These are phyloP conservation scores for Aspergillus fumigatus DNA, from an alignment of 2,329 filamentous ascomycete species.

Conservation along the genomic window DNA sequence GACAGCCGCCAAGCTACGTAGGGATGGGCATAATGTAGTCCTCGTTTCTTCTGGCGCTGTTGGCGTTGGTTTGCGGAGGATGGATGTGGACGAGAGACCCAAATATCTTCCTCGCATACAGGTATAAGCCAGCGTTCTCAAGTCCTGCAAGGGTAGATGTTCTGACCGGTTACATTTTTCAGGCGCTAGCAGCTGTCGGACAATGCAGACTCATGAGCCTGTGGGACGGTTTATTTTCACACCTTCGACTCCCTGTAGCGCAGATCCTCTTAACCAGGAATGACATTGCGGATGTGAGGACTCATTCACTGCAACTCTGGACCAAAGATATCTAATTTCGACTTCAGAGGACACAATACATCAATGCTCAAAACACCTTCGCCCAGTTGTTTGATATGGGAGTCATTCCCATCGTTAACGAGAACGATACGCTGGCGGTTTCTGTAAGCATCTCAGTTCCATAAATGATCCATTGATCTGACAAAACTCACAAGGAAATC, in stretches of 20 bases:
- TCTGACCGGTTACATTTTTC: conserved; percentile 8
- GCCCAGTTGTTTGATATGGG: conserved; percentile 86
- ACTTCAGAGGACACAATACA: conserved; percentile 75
- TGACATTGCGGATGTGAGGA: conserved; percentile 83
- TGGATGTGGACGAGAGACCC: conserved; percentile 81
- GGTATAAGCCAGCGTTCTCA: conserved; percentile 38
- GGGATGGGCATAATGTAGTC: conserved; percentile 90
- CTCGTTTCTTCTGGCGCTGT: conserved; percentile 97
- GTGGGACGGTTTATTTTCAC: conserved; percentile 88
- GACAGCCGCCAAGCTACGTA: conserved; percentile 78
- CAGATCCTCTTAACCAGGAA: conserved; percentile 93
- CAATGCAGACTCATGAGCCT: conserved; percentile 93
- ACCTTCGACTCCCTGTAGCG: conserved; percentile 84
- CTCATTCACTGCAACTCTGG: background rate
- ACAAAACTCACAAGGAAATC: conserved; percentile 60
- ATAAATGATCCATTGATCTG: background rate
- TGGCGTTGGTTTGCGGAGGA: conserved; percentile 83
- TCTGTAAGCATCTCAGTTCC: conserved; percentile 46
- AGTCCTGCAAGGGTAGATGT: background rate
- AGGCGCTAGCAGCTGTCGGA: conserved; percentile 90
- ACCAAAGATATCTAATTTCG: conserved; percentile 10
- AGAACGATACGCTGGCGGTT: conserved; percentile 95
- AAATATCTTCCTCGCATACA: conserved; percentile 89
- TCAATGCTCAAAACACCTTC: conserved; percentile 95
- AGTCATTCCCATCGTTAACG: conserved; percentile 96